Evolutionary conservation across 495 filamentous ascomycete species (phyloP).

Genomic region (Tuber melanosporum): DNA sequence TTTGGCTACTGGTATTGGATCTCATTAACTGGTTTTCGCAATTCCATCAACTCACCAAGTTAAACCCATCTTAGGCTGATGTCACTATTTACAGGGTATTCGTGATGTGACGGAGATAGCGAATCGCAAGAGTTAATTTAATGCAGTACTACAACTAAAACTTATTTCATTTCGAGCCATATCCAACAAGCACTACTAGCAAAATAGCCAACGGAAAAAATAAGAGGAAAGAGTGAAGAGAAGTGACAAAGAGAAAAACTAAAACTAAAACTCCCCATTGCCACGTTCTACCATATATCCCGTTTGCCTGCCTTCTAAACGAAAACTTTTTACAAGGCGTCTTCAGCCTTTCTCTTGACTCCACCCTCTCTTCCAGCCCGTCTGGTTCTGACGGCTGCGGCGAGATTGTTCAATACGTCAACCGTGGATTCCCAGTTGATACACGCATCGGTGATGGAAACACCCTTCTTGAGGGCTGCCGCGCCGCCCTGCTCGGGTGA

Average conservation of each 20-base stretch:
- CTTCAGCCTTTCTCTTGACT: slow-evolving; percentile 30
- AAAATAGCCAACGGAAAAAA: not conserved
- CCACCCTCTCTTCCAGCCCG: slow-evolving; percentile 43
- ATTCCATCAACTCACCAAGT: too few relatives aligned
- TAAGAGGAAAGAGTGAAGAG: not conserved
- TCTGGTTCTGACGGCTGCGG: slow-evolving; percentile 72
- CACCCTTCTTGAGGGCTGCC: slow-evolving; percentile 73
- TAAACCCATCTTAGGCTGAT: too few relatives aligned
- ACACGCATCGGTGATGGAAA: slow-evolving; percentile 96
- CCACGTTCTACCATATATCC: slow-evolving; percentile 4
- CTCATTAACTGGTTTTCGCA: too few relatives aligned
- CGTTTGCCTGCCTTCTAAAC: not conserved
- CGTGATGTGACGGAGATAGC: too few relatives aligned
- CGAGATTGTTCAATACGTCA: slow-evolving; percentile 75
- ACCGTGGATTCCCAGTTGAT: slow-evolving; percentile 91
- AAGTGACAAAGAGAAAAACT: slow-evolving; percentile 5
- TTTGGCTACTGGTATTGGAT: too few relatives aligned
- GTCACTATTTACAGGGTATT: too few relatives aligned
- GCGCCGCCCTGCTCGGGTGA: slow-evolving; percentile 58
- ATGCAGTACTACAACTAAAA: not conserved
- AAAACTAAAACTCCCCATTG: slow-evolving; percentile 7
- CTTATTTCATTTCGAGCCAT: not conserved
- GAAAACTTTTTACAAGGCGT: slow-evolving; percentile 17
- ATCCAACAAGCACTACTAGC: not conserved
- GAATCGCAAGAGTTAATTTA: too few relatives aligned